Conservation (phyloP, 73 alveolate genomes). For the Blepharisma japonicum region DNA sequence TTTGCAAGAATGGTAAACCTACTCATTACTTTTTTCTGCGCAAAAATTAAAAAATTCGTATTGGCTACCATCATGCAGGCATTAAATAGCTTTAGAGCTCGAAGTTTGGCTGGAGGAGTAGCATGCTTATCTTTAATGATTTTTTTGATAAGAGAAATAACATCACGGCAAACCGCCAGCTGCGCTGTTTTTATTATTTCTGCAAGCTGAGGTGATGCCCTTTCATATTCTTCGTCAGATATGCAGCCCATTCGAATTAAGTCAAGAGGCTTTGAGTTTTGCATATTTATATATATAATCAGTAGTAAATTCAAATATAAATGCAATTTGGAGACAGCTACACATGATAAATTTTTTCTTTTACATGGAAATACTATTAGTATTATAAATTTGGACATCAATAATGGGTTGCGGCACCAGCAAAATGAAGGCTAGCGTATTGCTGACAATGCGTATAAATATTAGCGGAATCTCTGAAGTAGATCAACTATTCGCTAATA, state of each 20-base stretch:
- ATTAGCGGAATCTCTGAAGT: no score
- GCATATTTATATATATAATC: no score
- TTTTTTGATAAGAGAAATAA: neutral
- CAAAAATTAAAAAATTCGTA: neutral
- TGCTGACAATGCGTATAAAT: no score
- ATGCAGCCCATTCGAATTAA: neutral
- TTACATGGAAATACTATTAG: no score
- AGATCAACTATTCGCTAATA: no score
- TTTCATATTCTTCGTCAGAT: slow-evolving; percentile 10
- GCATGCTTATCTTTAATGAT: neutral
- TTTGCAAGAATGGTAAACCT: neutral
- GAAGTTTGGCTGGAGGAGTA: slow-evolving; percentile 6
- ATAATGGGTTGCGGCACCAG: no score
- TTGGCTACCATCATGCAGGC: slow-evolving; percentile 5
- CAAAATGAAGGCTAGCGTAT: no score
- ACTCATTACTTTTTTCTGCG: neutral
- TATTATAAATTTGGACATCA: no score
- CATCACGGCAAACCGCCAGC: neutral
- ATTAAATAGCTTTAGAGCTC: slow-evolving; percentile 3
- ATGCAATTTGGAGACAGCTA: no score
- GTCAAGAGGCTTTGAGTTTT: neutral
- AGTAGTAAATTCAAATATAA: no score
- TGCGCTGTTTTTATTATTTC: neutral
- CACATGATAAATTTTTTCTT: no score
- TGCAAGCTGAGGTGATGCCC: neutral